These are phyloP conservation scores for Debaryomycetaceae sp. DNA, from an alignment of 1,139 yeast species.

Conservation along the genomic window DNA sequence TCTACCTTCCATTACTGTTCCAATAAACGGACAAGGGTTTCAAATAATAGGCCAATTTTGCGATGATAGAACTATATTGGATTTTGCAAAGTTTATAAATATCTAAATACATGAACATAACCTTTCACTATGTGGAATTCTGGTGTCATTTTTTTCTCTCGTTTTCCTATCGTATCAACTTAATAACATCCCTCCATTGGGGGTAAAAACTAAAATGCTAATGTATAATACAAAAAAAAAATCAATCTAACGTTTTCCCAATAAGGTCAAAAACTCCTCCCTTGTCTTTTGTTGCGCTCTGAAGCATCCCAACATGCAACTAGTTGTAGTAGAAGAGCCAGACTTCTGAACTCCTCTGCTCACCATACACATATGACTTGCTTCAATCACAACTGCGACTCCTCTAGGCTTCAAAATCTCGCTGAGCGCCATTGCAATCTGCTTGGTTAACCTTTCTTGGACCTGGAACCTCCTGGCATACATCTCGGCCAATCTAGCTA, in stretches of 20 bases:
- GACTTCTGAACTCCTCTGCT: constrained; percentile 96
- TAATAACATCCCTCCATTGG: no score
- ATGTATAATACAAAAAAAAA: constrained; percentile 9
- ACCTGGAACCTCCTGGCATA: constrained; percentile 93
- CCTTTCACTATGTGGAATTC: no score
- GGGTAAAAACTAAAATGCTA: constrained; percentile 2
- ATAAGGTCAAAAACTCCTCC: constrained; percentile 87
- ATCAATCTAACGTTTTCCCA: constrained; percentile 47
- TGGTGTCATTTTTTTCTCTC: no score
- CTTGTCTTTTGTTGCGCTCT: constrained; percentile 91
- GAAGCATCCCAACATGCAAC: constrained; percentile 96
- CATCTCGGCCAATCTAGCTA: constrained; percentile 96
- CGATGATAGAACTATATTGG: constrained; percentile 62
- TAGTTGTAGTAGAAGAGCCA: constrained; percentile 89
- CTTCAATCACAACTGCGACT: constrained; percentile 97
- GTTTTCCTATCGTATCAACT: no score
- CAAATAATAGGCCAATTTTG: constrained; percentile 89
- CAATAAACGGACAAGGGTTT: constrained; percentile 54
- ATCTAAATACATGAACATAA: constrained; percentile 5
- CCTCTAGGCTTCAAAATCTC: constrained; percentile 93
- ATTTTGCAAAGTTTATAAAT: constrained; percentile 21
- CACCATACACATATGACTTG: constrained; percentile 99
- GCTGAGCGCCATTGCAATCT: constrained; percentile 91
- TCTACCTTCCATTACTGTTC: constrained; percentile 77
- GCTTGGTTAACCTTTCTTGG: constrained; percentile 94